phyloP scores from a whole-genome alignment of 768 basidiomycete genomes.

The Lanmaoa pseudosensibilis region DNA sequence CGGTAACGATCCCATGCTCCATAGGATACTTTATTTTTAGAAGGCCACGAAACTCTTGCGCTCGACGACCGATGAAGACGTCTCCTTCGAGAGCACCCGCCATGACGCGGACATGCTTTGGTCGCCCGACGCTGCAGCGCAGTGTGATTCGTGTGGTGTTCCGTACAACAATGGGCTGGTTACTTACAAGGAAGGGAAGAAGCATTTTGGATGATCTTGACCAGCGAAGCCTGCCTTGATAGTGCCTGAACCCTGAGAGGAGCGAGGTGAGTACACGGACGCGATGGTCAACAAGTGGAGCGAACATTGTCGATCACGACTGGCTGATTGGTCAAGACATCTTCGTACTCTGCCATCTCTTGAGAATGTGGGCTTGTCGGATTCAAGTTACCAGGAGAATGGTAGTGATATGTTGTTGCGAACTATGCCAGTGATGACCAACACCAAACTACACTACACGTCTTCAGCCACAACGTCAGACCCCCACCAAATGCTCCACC shows the following conservation, averaged over 20 bases:
- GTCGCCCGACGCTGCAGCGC: slow-evolving; percentile 78
- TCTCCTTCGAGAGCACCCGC: slow-evolving; percentile 96
- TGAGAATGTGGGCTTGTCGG: slow-evolving; percentile 10
- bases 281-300: slow-evolving; percentile 21
- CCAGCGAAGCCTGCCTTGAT: slow-evolving; percentile 99
- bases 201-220: slow-evolving; percentile 98
- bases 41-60: slow-evolving; percentile 93
- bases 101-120: slow-evolving; percentile 98
- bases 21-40: slow-evolving; percentile 99
- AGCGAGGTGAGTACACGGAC: slow-evolving; percentile 26
- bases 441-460: background rate
- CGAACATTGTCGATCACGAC: slow-evolving; percentile 98
- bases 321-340: slow-evolving; percentile 96
- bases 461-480: slow-evolving; percentile 18
- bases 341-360: slow-evolving; percentile 83
- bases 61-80: slow-evolving; percentile 91
- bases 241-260: slow-evolving; percentile 88
- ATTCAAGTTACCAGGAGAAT: background rate
- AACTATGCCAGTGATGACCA: slow-evolving; percentile 3
- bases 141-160: slow-evolving; percentile 21
- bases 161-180: slow-evolving; percentile 32
- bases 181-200: slow-evolving; percentile 97
- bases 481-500: slow-evolving; percentile 2
- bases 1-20: slow-evolving; percentile 98
- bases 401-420: slow-evolving; percentile 7